phyloP scores from a whole-genome alignment of 2,329 filamentous ascomycete genomes.

The Botryotinia globosa region DNA sequence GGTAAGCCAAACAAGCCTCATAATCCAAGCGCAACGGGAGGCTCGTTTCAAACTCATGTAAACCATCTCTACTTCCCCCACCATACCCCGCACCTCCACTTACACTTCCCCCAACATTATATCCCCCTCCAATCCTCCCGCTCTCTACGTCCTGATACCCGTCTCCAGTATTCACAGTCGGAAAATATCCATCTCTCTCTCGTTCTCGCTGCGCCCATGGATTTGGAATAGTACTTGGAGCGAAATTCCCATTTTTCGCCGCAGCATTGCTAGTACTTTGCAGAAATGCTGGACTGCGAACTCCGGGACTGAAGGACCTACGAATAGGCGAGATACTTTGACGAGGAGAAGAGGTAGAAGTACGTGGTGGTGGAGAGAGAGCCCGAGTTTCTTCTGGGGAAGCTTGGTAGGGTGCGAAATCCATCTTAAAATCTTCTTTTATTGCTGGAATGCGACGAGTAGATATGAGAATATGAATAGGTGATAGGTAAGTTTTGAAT shows the following conservation, averaged over 20 bases:
- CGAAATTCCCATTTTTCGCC: constrained; percentile 30
- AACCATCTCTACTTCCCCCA: constrained; percentile 43
- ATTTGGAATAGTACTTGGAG: constrained; percentile 20
- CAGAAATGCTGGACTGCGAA: constrained; percentile 38
- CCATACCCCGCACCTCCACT: background rate
- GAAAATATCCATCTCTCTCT: constrained; percentile 25
- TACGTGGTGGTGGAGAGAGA: constrained; percentile 63
- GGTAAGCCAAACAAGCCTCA: constrained; percentile 86
- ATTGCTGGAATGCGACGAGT: background rate
- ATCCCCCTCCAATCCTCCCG: constrained; percentile 11
- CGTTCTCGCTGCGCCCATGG: constrained; percentile 20
- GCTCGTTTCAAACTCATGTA: constrained; percentile 88
- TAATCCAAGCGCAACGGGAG: constrained; percentile 82
- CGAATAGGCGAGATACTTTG: constrained; percentile 55
- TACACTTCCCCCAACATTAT: background rate
- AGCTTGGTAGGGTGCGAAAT: constrained; percentile 97
- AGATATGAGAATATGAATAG: background rate
- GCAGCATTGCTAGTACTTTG: constrained; percentile 15
- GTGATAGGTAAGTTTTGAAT: background rate
- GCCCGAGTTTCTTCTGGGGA: constrained; percentile 81
- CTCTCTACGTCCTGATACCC: constrained; percentile 14
- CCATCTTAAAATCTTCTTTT: constrained; percentile 51
- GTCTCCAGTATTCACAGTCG: constrained; percentile 9
- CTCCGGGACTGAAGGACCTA: constrained; percentile 44
- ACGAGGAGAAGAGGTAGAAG: constrained; percentile 36